Base-by-base conservation (phyloP, 169 alveolate genomes). In the Plasmodium inui region DNA sequence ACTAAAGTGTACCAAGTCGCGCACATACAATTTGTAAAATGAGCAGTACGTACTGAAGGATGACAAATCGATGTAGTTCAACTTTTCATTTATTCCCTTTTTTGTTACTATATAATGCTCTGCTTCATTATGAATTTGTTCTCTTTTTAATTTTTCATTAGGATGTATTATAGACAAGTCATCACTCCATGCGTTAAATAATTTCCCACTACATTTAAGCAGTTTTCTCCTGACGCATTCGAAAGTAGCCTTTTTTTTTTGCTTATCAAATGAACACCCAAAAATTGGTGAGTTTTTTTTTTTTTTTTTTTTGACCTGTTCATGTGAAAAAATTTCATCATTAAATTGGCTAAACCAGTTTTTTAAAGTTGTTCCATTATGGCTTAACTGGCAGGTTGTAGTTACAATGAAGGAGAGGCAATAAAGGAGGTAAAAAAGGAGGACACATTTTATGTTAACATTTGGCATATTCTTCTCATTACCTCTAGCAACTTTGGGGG, bases 1-100 rank as follows among this genome's bases (percentile, higher is more conserved):
- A 67, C 82, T 17, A 89, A 37, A 61, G 46, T 83, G 30, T 22
- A 89, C 32, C 82, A 78, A 26, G 34, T 89, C 94, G 53, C 41
- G 30, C 46, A 89, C 82, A 57, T 39, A 79, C 37, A 89, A 89
- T 80, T 89, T 89, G 73, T 89, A 89, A 89, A 89, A 89, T 22
- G 88, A 79, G 46, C 94, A 89, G 67, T 89, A 79, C 50, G 94
- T 89, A n/a, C 34, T 79, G 22, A 89, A 61, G 17, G 88, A 39
- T 57, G 94, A 89, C 55, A 89, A 50, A 80, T 89, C 94, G 50
- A 79, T 32, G 82, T 89, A 89, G 57, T 89, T 89, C 50, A 89
- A 26, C 22, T 39, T 83, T 83, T 79, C 74, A 37, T 79, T 12
- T n/a, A 57, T 89, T 9, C 30, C 72, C 53, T 26, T 19, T 37